Conservation (phyloP, 2,329 filamentous ascomycete genomes). For the Plenodomus lindquistii region DNA sequence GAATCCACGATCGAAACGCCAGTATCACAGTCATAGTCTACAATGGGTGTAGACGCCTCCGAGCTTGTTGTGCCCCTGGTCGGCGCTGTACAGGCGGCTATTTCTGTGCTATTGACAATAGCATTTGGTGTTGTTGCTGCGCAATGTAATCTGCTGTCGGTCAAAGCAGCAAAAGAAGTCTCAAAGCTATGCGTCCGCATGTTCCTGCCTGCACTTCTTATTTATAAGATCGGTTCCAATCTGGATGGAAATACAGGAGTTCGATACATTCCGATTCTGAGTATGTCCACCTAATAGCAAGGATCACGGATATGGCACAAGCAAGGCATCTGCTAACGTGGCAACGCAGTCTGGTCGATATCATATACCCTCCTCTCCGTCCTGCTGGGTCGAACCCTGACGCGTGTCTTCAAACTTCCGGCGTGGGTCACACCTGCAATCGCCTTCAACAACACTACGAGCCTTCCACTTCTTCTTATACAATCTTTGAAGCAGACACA, state of each 20-base stretch:
- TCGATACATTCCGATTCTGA: conserved; percentile 55
- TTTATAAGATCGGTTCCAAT: conserved; percentile 58
- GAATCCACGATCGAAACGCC: neutral
- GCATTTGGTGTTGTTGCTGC: conserved; percentile 56
- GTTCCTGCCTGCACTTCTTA: conserved; percentile 58
- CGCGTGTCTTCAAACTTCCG: conserved; percentile 54
- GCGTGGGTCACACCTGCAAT: conserved; percentile 59
- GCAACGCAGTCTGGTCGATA: conserved; percentile 54
- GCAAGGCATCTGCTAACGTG: conserved; percentile 10
- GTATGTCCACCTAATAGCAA: conserved; percentile 43
- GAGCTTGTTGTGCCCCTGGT: conserved; percentile 51
- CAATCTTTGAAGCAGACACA: conserved; percentile 60
- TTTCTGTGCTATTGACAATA: conserved; percentile 60
- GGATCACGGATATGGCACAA: neutral
- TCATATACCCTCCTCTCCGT: conserved; percentile 56
- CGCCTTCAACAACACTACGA: conserved; percentile 62
- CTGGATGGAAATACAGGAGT: conserved; percentile 52
- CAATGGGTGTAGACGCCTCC: conserved; percentile 28
- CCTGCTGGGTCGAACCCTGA: conserved; percentile 49
- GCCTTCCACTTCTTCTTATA: conserved; percentile 56
- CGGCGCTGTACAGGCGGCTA: conserved; percentile 59
- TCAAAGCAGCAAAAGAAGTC: conserved; percentile 55
- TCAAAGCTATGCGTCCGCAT: conserved; percentile 57
- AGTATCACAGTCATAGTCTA: neutral
- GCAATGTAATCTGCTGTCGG: conserved; percentile 55